Evolutionary conservation across 129 eudicot species (phyloP).

Genomic region (Saussurea involucrata): DNA sequence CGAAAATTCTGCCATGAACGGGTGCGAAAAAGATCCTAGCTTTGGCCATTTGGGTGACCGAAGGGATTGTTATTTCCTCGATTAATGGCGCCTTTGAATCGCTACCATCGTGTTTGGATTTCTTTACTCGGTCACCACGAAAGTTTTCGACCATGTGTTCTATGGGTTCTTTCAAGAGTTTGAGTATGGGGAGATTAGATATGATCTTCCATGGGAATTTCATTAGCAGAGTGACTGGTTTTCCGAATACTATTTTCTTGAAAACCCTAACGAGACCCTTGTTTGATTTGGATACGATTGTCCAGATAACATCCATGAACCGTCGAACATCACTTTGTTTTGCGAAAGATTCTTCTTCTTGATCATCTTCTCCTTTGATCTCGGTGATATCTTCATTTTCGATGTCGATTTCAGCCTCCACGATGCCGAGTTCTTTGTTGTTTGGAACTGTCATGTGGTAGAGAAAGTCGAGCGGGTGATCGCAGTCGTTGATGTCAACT

Average conservation of each 20-base stretch:
- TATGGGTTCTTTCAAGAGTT: slow-evolving; percentile 35
- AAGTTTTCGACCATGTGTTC: slow-evolving; percentile 4
- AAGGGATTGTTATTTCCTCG: slow-evolving; percentile 73
- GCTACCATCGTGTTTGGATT: neutral
- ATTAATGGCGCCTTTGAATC: slow-evolving; percentile 28
- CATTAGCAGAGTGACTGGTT: slow-evolving; percentile 16
- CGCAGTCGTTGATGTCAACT: slow-evolving; percentile 26
- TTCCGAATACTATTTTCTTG: slow-evolving; percentile 28
- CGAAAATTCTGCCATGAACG: slow-evolving; percentile 35
- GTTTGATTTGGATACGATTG: slow-evolving; percentile 19
- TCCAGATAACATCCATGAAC: neutral
- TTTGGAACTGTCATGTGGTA: slow-evolving; percentile 48
- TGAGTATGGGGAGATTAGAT: slow-evolving; percentile 39
- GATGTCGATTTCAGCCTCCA: slow-evolving; percentile 13
- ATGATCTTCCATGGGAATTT: slow-evolving; percentile 43
- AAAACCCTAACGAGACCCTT: slow-evolving; percentile 6
- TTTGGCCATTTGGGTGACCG: slow-evolving; percentile 44
- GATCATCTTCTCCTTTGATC: slow-evolving; percentile 7
- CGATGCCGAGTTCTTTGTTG: slow-evolving; percentile 17
- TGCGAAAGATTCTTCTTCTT: slow-evolving; percentile 1
- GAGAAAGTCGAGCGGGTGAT: slow-evolving; percentile 53
- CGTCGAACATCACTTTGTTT: slow-evolving; percentile 6
- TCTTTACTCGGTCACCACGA: slow-evolving; percentile 3
- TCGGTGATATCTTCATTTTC: neutral
- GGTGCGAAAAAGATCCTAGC: slow-evolving; percentile 48